Conservation (phyloP, 1,284 basidiomycete species). For the Prillingera fragicola region DNA sequence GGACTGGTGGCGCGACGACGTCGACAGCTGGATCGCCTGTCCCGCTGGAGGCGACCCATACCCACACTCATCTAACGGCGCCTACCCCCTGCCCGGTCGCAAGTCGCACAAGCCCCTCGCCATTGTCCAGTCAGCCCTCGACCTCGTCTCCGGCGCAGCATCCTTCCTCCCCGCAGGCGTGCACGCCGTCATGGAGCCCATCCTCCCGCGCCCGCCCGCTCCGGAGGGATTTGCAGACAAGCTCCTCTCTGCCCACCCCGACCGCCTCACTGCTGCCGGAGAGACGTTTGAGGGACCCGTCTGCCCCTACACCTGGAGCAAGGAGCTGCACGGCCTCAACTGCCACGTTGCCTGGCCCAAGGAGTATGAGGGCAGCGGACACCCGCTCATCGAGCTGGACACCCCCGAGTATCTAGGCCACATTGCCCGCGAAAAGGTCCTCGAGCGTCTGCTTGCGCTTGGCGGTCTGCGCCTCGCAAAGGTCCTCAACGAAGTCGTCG, state of each 20-base stretch:
- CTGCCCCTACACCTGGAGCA: conserved; percentile 66
- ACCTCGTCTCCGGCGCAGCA: neutral
- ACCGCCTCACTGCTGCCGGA: neutral
- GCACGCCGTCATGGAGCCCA: neutral
- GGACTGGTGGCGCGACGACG: conserved; percentile 58
- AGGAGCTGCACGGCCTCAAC: conserved; percentile 65
- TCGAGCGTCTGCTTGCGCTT: conserved; percentile 76
- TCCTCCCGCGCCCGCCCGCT: conserved; percentile 6
- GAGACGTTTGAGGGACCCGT: conserved; percentile 47
- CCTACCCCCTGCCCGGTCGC: conserved; percentile 21
- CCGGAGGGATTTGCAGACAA: conserved; percentile 23
- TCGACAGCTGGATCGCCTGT: conserved; percentile 61
- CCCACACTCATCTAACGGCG: conserved; percentile 33
- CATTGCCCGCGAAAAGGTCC: conserved; percentile 60
- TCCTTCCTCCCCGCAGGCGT: conserved; percentile 20
- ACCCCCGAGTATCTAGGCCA: conserved; percentile 71
- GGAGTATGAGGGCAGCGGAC: conserved; percentile 45
- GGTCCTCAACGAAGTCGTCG: conserved; percentile 56
- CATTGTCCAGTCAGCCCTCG: conserved; percentile 1
- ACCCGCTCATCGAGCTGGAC: conserved; percentile 67
- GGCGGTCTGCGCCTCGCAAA: conserved; percentile 76
- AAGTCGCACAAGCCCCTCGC: no score
- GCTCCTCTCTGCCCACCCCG: conserved; percentile 22
- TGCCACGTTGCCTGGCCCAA: conserved; percentile 73
- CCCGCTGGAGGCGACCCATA: conserved; percentile 51